Evolutionary conservation across 2,329 filamentous ascomycete species (phyloP).

Genomic region (Arachnopeziza araneosa): DNA sequence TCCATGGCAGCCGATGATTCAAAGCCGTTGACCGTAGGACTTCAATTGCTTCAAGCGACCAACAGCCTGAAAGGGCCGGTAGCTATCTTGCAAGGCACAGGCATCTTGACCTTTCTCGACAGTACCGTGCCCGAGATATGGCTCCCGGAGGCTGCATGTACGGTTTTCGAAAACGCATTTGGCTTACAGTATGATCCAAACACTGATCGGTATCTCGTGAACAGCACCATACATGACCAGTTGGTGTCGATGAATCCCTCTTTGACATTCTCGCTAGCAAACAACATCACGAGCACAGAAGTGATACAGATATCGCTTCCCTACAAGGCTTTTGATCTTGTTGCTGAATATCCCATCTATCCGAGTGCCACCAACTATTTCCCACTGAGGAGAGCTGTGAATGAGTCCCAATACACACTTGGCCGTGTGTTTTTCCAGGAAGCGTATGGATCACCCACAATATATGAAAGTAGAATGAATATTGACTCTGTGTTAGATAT

Average conservation of each 20-base stretch:
- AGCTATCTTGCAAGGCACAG: conserved; percentile 9
- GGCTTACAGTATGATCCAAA: conserved; percentile 17
- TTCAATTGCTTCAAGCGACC: conserved; percentile 31
- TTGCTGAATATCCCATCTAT: conserved; percentile 23
- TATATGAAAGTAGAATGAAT: neutral
- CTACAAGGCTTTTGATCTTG: conserved; percentile 27
- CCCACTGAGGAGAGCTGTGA: conserved; percentile 26
- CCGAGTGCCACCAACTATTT: conserved; percentile 43
- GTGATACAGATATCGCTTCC: conserved; percentile 22
- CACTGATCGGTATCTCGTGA: conserved; percentile 31
- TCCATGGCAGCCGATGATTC: conserved; percentile 34
- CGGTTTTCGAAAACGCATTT: conserved; percentile 31
- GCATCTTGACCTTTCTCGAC: conserved; percentile 28
- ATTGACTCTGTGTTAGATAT: neutral
- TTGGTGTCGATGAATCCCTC: conserved; percentile 24
- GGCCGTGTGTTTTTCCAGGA: conserved; percentile 32
- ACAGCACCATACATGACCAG: conserved; percentile 21
- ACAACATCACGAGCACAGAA: conserved; percentile 1
- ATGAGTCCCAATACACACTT: conserved; percentile 29
- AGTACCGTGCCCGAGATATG: conserved; percentile 32
- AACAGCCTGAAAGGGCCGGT: conserved; percentile 4
- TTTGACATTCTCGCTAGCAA: conserved; percentile 26
- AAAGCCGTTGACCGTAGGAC: conserved; percentile 31
- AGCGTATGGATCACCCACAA: conserved; percentile 24
- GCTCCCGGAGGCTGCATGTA: conserved; percentile 31